Evolutionary conservation across 345 rosid genomes (phyloP), one percentile per base, ranked within the genome.

Genomic region (Noccaea bulbosa): DNA sequence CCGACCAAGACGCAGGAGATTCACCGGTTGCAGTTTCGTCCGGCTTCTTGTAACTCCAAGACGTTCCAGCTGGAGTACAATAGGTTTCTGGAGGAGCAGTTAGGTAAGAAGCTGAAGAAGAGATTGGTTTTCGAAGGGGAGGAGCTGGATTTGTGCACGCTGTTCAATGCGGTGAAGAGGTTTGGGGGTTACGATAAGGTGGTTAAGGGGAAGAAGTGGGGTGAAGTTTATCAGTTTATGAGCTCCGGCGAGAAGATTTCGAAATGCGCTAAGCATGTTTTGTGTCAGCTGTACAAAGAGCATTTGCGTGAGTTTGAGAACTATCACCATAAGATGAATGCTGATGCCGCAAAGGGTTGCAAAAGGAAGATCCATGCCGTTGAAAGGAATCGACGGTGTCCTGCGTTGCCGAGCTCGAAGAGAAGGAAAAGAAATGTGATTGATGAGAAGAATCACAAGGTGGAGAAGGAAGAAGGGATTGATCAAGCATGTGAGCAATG

Each of bases 1-100:
- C 97, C 96, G 0, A 93, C 97, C 0, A 93, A 93, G 72, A 87
- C 98, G 4, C 98, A 93, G 76, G 98, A 93, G 34, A 93, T 93
- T 84, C 98, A 93, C 55, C 96, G 85, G 83, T 81, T 93, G 81
- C 98, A 93, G 79, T 89, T 81, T 2, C 87, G 98, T 54, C 86
- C 98, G 11, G 88, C 98, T 33, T 87, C 97, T 0, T 88, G 91
- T 45, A 94, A 93, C 78, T 79, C 94, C 0, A 79, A 88, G 82
- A 93, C 96, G 40, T 93, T 93, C 77, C 87, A 87, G 84, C 78
- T 93, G 83, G 97, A 90, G 81, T 93, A 93, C 40, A 66, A 68
- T 67, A 85, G 94, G 82, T 93, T 93, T 62, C 67, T 88, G 75
- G 93, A 84, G 82, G 88, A 79, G 12, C 86, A 81, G 33, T 69